Evolutionary conservation across 352 stramenopile genomes (phyloP), one percentile per base, ranked within the genome.

Genomic region (Nannochloropsis limnetica): DNA sequence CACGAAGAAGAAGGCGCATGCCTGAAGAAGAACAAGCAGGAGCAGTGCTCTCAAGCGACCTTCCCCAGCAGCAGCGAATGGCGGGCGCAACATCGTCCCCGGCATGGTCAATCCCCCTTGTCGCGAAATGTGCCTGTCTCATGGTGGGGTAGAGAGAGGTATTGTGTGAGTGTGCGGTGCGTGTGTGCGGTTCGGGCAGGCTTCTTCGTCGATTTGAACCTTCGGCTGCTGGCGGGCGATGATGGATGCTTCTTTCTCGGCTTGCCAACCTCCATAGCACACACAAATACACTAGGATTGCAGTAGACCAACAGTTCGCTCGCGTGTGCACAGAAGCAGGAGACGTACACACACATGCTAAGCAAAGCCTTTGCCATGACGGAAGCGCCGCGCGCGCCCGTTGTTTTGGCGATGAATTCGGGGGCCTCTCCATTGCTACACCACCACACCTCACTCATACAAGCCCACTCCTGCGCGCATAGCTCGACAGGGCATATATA

Each of bases 1-100:
- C n/a, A 29, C 61, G n/a, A 74, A 74, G 61, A 74, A 74, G 61
- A 74, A 74, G n/a, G 61, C 25, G 20, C 61, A 74, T 5, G 61
- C n/a, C n/a, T 29, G 25, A 22, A 74, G 61, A 27, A 74, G 61
- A 29, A 74, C n/a, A 74, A 74, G n/a, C n/a, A 74, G 61, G n/a
- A 25, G n/a, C 15, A 74, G 61, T 29, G 61, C 61, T 29, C 8
- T 49, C 1, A 14, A 1, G 37, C 8, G 37, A n/a, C n/a, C n/a
- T 49, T 14, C 37, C 37, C 61, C 61, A 29, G 25, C 25, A 74
- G 3, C n/a, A 74, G 25, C 61, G 20, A 74, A 25, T 5, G 61
- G 11, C 20, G 25, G 61, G 9, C 61, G 61, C 11, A 15, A 8
- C 61, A 28, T 25, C 61, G 15, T 15, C 61, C n/a, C n/a, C 15